Conservation (phyloP, 345 rosid genomes). For the Populus tremula region DNA sequence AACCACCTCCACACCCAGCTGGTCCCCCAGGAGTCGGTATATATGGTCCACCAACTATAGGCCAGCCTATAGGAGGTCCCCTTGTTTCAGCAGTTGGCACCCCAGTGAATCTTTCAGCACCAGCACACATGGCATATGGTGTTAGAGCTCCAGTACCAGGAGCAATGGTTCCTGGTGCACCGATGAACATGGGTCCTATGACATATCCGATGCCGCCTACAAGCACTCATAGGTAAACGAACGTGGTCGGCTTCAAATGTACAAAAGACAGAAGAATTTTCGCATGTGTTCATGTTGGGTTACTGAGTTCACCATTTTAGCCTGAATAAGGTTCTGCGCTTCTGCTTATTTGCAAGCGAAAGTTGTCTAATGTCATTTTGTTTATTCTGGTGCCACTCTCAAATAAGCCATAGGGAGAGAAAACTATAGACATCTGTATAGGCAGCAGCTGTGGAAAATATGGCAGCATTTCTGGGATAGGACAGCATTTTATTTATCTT, state of each 20-base stretch:
- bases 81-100: constrained; percentile 87
- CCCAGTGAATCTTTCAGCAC: constrained; percentile 72
- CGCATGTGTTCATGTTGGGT: constrained; percentile 19
- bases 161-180: constrained; percentile 67
- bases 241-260: constrained; percentile 47
- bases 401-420: constrained; percentile 39
- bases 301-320: constrained; percentile 18
- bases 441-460: constrained; percentile 27
- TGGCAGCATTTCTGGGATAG: constrained; percentile 27
- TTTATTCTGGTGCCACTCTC: constrained; percentile 16
- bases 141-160: constrained; percentile 50
- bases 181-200: constrained; percentile 67
- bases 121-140: constrained; percentile 73
- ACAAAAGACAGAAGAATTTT: constrained; percentile 44
- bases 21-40: constrained; percentile 49
- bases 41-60: constrained; percentile 68
- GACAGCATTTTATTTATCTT: constrained; percentile 11
- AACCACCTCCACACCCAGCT: constrained; percentile 45
- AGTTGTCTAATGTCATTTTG: constrained; percentile 27
- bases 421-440: constrained; percentile 36
- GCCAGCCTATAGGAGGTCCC: constrained; percentile 81
- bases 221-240: constrained; percentile 64
- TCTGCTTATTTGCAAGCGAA: constrained; percentile 32
- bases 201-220: constrained; percentile 71
- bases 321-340: constrained; percentile 34